Conservation (phyloP, 2,329 filamentous ascomycete genomes). For the Microsporum ferrugineum region DNA sequence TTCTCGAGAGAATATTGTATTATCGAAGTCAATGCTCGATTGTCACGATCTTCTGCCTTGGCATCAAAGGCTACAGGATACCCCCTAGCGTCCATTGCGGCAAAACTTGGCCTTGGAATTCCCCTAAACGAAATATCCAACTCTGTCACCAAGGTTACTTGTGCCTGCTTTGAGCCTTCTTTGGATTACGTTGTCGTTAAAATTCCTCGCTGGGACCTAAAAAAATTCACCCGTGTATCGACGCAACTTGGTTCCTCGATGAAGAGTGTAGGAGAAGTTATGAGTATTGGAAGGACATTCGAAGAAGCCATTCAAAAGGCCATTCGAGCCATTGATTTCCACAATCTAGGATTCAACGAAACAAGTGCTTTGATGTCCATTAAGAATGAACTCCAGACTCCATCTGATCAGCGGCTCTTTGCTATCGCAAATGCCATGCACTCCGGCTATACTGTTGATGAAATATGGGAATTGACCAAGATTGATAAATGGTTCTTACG, state of each 20-base stretch:
- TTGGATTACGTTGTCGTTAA: conserved; percentile 98
- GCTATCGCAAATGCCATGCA: conserved; percentile 98
- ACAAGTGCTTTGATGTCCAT: conserved; percentile 89
- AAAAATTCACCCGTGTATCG: conserved; percentile 96
- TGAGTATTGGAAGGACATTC: conserved; percentile 93
- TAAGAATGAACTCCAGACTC: conserved; percentile 89
- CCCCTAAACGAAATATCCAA: conserved; percentile 95
- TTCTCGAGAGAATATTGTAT: conserved; percentile 96
- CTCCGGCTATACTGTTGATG: conserved; percentile 81
- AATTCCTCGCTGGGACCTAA: conserved; percentile 96
- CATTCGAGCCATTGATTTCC: conserved; percentile 86
- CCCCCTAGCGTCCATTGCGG: conserved; percentile 88
- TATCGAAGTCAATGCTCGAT: conserved; percentile 94
- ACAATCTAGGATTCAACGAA: conserved; percentile 90
- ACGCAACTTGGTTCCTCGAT: conserved; percentile 94
- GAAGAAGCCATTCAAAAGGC: conserved; percentile 98
- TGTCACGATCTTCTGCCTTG: conserved; percentile 88
- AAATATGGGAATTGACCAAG: conserved; percentile 96
- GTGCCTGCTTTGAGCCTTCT: conserved; percentile 95
- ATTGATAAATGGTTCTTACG: conserved; percentile 98
- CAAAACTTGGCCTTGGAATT: conserved; percentile 89
- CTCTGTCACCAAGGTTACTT: conserved; percentile 88
- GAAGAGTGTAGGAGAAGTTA: conserved; percentile 99
- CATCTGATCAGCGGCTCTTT: conserved; percentile 92
- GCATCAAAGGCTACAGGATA: conserved; percentile 97